Conservation (phyloP, 1,284 basidiomycete genomes). For the Ceratobasidium sp. region DNA sequence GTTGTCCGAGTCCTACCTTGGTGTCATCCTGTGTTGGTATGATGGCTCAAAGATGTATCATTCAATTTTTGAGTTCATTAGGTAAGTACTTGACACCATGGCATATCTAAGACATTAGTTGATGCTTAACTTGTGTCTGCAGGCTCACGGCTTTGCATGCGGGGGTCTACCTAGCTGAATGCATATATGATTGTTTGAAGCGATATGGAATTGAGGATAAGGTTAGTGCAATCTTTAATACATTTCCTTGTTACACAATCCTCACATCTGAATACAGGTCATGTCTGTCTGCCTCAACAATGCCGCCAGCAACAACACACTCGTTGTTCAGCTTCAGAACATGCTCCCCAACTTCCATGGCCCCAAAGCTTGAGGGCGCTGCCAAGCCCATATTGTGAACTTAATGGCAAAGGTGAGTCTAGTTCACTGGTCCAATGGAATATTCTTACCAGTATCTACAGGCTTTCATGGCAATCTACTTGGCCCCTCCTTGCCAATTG, state of each 20-base stretch:
- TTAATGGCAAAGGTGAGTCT: slow-evolving; percentile 19
- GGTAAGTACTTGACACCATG: background rate
- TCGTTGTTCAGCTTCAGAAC: background rate
- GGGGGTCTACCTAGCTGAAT: slow-evolving; percentile 5
- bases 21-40: background rate
- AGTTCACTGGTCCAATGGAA: background rate
- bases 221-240: background rate
- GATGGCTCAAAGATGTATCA: background rate
- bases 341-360: slow-evolving; percentile 6
- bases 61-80: slow-evolving; percentile 2
- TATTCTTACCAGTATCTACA: background rate
- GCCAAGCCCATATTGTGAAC: slow-evolving; percentile 17
- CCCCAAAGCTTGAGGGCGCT: background rate
- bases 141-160: slow-evolving; percentile 16
- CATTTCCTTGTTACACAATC: background rate
- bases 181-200: background rate
- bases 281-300: slow-evolving; percentile 20
- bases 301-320: slow-evolving; percentile 14
- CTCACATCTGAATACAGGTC: background rate
- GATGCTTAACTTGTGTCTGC: too few relatives aligned
- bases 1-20: background rate
- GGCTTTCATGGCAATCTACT: too few relatives aligned
- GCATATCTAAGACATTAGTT: background rate
- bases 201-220: slow-evolving; percentile 27
- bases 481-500: too few relatives aligned